Conservation (phyloP, 495 filamentous ascomycete genomes). For the Pseudomonodictys pantanalensis region DNA sequence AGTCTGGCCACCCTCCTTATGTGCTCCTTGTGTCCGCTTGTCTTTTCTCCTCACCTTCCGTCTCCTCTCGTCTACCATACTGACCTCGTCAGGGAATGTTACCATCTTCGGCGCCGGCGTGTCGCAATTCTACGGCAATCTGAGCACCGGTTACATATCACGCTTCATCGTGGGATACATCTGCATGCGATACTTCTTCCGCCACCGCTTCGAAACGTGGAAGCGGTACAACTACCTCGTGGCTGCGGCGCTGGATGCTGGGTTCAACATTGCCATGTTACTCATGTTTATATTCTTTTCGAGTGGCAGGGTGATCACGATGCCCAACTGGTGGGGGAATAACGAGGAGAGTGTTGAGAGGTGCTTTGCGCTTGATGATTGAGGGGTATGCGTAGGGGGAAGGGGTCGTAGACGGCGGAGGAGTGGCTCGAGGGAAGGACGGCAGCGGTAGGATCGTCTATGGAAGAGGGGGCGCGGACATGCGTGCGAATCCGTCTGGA, state of each 20-base stretch:
- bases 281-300: constrained; percentile 57
- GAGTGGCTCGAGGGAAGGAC: too few relatives aligned
- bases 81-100: constrained; percentile 50
- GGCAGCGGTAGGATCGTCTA: too few relatives aligned
- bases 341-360: constrained; percentile 32
- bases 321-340: constrained; percentile 61
- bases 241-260: constrained; percentile 57
- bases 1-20: neutral
- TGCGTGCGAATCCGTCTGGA: too few relatives aligned
- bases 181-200: constrained; percentile 44
- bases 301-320: constrained; percentile 50
- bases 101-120: constrained; percentile 54
- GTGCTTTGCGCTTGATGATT: constrained; percentile 30
- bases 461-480: too few relatives aligned
- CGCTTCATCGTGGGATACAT: constrained; percentile 56
- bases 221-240: constrained; percentile 56
- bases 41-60: too few relatives aligned
- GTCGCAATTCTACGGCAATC: constrained; percentile 48
- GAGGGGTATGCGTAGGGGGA: neutral
- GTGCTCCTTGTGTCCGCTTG: neutral
- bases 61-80: too few relatives aligned
- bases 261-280: constrained; percentile 57
- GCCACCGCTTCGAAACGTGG: constrained; percentile 50
- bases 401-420: too few relatives aligned
- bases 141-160: constrained; percentile 55